Conservation (phyloP, 2,329 filamentous ascomycete genomes). For the Talaromyces sp. region DNA sequence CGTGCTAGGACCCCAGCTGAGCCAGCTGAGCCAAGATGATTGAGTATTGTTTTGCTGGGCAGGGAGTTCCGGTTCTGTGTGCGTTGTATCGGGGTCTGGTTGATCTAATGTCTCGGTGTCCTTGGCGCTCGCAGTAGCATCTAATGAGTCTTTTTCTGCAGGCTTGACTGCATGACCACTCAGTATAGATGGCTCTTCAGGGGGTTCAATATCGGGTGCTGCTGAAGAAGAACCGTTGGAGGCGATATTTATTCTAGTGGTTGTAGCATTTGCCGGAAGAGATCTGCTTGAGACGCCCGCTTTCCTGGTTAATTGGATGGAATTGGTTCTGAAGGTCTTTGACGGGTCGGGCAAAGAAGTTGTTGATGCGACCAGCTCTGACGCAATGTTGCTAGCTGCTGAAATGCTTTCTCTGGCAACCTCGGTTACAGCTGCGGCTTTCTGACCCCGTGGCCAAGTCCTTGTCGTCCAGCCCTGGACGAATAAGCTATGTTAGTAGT, state of each 20-base stretch:
- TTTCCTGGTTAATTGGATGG: conserved; percentile 39
- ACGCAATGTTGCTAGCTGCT: conserved; percentile 33
- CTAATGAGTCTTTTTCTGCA: not conserved
- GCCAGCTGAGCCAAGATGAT: conserved; percentile 15
- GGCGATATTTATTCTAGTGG: conserved; percentile 41
- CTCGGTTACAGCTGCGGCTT: conserved; percentile 45
- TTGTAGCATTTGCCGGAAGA: conserved; percentile 40
- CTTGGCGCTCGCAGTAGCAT: not conserved
- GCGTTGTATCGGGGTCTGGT: not conserved
- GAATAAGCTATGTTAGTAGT: not conserved
- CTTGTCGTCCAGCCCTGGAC: conserved; percentile 40
- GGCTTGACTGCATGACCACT: conserved; percentile 14
- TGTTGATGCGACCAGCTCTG: conserved; percentile 29
- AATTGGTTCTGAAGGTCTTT: conserved; percentile 26
- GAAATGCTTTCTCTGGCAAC: conserved; percentile 46
- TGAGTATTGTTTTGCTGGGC: conserved; percentile 8
- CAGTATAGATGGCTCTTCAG: conserved; percentile 11
- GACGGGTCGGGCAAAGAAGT: conserved; percentile 21
- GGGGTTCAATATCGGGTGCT: conserved; percentile 14
- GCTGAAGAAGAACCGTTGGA: conserved; percentile 34
- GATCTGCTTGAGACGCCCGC: conserved; percentile 37
- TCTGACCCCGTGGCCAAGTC: conserved; percentile 41
- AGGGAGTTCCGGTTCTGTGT: not conserved
- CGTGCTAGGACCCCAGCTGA: conserved; percentile 6
- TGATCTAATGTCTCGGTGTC: not conserved